These are phyloP conservation scores for Oidium heveae DNA, from an alignment of 2,329 filamentous ascomycete species.

Conservation along the genomic window DNA sequence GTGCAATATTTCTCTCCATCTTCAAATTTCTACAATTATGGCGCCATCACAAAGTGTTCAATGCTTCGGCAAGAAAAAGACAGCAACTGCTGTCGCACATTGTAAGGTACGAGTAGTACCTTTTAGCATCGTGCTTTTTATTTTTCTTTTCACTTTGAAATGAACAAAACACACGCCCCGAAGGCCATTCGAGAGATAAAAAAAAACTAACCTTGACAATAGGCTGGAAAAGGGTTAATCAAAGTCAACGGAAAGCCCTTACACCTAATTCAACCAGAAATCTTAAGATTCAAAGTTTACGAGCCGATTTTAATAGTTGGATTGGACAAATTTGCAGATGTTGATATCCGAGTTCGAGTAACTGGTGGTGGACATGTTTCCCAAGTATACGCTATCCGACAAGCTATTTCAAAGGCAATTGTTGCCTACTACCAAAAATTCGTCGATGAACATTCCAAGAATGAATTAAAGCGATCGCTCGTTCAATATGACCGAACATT, in stretches of 20 bases:
- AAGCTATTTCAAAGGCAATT: constrained; percentile 95
- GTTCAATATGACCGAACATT: constrained; percentile 92
- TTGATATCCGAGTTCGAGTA: constrained; percentile 95
- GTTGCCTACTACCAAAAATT: constrained; percentile 99
- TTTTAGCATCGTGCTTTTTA: too few relatives aligned
- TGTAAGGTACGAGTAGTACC: not conserved
- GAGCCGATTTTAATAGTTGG: constrained; percentile 94
- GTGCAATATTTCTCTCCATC: too few relatives aligned
- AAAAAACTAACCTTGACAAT: constrained; percentile 6
- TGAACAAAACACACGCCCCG: not conserved
- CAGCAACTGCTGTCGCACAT: constrained; percentile 8
- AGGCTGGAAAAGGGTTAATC: constrained; percentile 70
- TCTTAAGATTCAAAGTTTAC: constrained; percentile 99
- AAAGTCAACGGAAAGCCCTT: constrained; percentile 98
- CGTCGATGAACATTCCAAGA: constrained; percentile 99
- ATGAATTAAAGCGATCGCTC: constrained; percentile 92
- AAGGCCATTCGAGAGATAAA: not conserved
- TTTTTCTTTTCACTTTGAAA: not conserved
- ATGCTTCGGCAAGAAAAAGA: constrained; percentile 99
- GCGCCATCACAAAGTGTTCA: constrained; percentile 60
- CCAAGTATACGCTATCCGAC: constrained; percentile 93
- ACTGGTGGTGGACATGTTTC: constrained; percentile 93
- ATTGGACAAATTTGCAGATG: constrained; percentile 85
- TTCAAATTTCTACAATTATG: constrained; percentile 7
- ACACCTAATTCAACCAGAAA: constrained; percentile 78